Percentiles rank a stretch among this genome's conserved stretches.
Conservation (phyloP, 1,284 basidiomycete genomes). For the Pulveroboletus sp. region DNA sequence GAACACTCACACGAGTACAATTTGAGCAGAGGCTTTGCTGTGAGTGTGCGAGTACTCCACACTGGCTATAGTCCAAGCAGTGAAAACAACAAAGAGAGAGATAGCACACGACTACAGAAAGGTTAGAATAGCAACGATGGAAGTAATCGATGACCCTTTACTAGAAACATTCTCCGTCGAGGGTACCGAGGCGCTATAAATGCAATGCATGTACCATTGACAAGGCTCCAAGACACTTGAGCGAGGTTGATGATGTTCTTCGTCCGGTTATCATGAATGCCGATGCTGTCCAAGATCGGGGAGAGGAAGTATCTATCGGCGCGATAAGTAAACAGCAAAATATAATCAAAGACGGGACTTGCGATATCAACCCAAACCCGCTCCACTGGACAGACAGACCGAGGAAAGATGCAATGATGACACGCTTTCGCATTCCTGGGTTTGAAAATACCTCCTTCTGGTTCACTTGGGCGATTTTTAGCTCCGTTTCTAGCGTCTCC, state of each 20-base stretch:
- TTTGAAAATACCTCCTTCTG: background rate
- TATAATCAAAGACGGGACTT: background rate
- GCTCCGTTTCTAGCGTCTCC: conserved; percentile 31
- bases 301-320: conserved; percentile 9
- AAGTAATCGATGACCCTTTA: background rate
- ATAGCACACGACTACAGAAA: background rate
- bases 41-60: conserved; percentile 13
- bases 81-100: conserved; percentile 8
- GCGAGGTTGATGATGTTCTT: conserved; percentile 18
- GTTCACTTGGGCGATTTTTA: background rate
- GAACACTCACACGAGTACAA: conserved; percentile 8
- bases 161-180: background rate
- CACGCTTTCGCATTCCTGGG: conserved; percentile 9
- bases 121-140: background rate
- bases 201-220: background rate
- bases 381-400: conserved; percentile 51
- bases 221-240: conserved; percentile 7
- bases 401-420: conserved; percentile 22
- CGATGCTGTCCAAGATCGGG: conserved; percentile 15
- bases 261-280: conserved; percentile 14
- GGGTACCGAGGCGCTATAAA: conserved; percentile 9
- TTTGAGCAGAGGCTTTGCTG: conserved; percentile 1
- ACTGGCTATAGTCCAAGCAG: conserved; percentile 11
- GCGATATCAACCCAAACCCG: conserved; percentile 9
- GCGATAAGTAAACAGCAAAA: background rate